Base-by-base conservation (phyloP, 2,329 filamentous ascomycete genomes). In the Cladosporium velox region DNA sequence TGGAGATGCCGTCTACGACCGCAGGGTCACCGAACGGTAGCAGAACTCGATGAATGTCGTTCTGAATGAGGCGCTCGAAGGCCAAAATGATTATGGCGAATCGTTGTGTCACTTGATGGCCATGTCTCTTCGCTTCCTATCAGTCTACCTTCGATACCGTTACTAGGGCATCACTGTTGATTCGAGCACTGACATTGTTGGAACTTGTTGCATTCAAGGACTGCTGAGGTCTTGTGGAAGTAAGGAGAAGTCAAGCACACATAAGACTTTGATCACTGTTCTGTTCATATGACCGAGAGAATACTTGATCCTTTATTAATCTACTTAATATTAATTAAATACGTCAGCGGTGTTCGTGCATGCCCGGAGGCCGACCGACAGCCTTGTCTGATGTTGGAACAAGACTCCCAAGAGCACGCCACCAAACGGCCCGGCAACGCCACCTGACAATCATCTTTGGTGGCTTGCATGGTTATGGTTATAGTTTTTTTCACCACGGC, bases 351-450 rank as follows among this genome's bases (percentile, higher is more conserved):
- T 47, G 41, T 24, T 47, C 3, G 8, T 21, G n/a, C 3, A 4
- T 47, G n/a, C 24, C 24, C 24, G 24, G 24, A 24, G 24, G 24
- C 8, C 8, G n/a, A 24, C n/a, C 8, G n/a, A 24, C 41, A 44
- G 15, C 7, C 41, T n/a, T n/a, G 38, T 38, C 26, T 34, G 24
- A 64, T 14, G 60, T 54, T 54, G 26, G 24, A 54, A 54, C 49
- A 54, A 54, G 49, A 47, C 41, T 47, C 41, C n/a, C n/a, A 47
- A 47, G 41, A 21, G 49, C 49, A n/a, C 49, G 49, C 49, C 49
- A 54, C 49, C 49, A 15, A 28, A 26, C 49, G 49, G 49, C 24
- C 49, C 49, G 49, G 4, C 49, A 30, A 54, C 49, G 49, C 49
- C 49, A 54, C 49, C 49, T 54, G 49, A 12, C 49, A 54, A 54